Base-by-base conservation (phyloP, 108 stramenopile genomes). In the Stephanodiscus triporus region DNA sequence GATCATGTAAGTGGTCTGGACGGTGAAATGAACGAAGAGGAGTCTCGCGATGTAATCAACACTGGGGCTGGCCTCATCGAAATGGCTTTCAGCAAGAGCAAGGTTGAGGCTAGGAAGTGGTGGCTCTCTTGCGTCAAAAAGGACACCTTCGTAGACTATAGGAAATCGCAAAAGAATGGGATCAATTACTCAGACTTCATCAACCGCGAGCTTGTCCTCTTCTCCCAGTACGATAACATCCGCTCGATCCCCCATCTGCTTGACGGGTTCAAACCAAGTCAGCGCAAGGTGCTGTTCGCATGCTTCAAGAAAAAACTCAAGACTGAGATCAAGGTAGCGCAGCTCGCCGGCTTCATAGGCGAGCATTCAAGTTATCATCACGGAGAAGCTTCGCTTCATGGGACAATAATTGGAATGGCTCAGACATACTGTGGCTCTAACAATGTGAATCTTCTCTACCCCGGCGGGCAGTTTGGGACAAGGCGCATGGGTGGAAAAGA, bases 281-380 rank as follows among this genome's bases (percentile, higher is more conserved):
- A 99, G 84, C 90, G 99, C 23, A 99, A 99, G 85, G 97, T 53
- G 2, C 85, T 99, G 13, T 99, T 89, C 78, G 88, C 94, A 20
- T 99, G 98, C 77, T 98, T 99, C 93, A 98, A 99, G 86, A 89
- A 98, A 40, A 98, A 98, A 70, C 87, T 99, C 27, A 96, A 98
- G 70, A 81, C 68, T 19, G 99, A 99, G 72, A 97, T 99, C 66
- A 99, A 99, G 85, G 98, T 34, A 5, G 32, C 32, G 4, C 93
- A 93, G 76, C 86, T 96, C 32, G 75, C 85, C 42, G 91, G 93
- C 10, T 98, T 97, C 72, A 89, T 97, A 29, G 91, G 91, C 22
- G 98, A 98, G 74, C 94, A 97, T 75, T 93, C 97, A 27, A 98
- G 97, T 10, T 99, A 99, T 81, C 99, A 99, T 77, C 99, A 99